Evolutionary conservation across 306 rosid genomes (phyloP).

Genomic region (Ceratonia siliqua): DNA sequence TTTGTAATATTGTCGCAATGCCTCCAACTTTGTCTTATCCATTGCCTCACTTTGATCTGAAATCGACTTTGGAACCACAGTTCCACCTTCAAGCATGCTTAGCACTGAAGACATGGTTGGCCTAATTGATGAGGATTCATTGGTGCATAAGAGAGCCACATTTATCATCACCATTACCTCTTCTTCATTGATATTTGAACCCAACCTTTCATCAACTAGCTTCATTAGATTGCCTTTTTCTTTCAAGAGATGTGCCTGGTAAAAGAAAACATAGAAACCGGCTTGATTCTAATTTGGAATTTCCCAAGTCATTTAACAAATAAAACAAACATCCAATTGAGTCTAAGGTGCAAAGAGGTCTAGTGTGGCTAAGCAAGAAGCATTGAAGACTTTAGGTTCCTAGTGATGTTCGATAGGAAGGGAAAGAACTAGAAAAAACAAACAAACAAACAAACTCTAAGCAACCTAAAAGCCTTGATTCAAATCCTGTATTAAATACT

Average conservation of each 20-base stretch:
- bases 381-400: too few relatives aligned
- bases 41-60: slow-evolving; percentile 31
- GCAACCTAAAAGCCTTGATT: too few relatives aligned
- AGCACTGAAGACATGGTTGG: slow-evolving; percentile 40
- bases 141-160: slow-evolving; percentile 47
- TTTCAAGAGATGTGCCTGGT: slow-evolving; percentile 39
- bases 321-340: neutral
- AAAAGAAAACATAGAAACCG: neutral
- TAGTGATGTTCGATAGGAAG: too few relatives aligned
- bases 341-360: neutral
- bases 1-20: slow-evolving; percentile 30
- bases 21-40: slow-evolving; percentile 37
- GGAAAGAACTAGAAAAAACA: too few relatives aligned
- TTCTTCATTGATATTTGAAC: slow-evolving; percentile 30
- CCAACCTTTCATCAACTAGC: slow-evolving; percentile 36
- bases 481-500: too few relatives aligned
- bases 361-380: neutral
- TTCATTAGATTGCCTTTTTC: slow-evolving; percentile 37
- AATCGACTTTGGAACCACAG: slow-evolving; percentile 19
- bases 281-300: too few relatives aligned
- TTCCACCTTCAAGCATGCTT: slow-evolving; percentile 43
- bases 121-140: slow-evolving; percentile 18
- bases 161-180: slow-evolving; percentile 34
- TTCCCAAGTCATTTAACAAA: too few relatives aligned
- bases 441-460: too few relatives aligned